These are phyloP conservation scores for Annona squamosa DNA, from an alignment of 164 flowering plant species.

Conservation along the genomic window DNA sequence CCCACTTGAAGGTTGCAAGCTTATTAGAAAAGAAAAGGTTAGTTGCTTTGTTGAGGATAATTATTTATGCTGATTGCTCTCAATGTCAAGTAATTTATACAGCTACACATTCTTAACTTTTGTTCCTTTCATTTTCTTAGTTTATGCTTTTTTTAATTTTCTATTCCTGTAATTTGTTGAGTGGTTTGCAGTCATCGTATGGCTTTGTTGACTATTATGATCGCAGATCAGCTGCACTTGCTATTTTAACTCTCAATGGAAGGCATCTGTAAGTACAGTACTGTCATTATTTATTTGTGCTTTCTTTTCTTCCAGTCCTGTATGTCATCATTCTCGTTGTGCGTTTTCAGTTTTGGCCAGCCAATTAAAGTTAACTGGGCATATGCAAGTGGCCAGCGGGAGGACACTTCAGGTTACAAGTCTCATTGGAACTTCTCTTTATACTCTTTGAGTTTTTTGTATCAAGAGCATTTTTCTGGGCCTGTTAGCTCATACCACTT, in stretches of 20 bases:
- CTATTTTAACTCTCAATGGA: conserved; percentile 60
- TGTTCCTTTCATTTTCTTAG: neutral
- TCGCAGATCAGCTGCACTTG: conserved; percentile 63
- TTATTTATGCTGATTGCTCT: neutral
- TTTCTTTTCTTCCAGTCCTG: neutral
- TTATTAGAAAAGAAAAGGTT: conserved; percentile 30
- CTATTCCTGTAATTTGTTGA: neutral
- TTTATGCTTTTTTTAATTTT: neutral
- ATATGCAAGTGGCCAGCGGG: conserved; percentile 67
- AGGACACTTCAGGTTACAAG: conserved; percentile 53
- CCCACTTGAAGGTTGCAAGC: conserved; percentile 31
- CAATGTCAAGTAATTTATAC: neutral
- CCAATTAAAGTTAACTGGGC: conserved; percentile 85
- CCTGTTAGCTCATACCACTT: neutral
- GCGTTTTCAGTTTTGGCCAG: conserved; percentile 63
- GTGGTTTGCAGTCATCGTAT: conserved; percentile 56
- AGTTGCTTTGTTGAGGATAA: neutral
- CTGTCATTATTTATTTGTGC: neutral
- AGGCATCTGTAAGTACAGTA: conserved; percentile 49
- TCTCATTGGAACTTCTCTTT: neutral
- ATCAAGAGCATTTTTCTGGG: neutral
- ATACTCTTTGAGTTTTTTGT: neutral
- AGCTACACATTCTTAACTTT: neutral
- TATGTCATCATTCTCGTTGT: neutral
- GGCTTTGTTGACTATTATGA: conserved; percentile 72